Base-by-base conservation (phyloP, 768 basidiomycete genomes). In the Trametes meyenii region DNA sequence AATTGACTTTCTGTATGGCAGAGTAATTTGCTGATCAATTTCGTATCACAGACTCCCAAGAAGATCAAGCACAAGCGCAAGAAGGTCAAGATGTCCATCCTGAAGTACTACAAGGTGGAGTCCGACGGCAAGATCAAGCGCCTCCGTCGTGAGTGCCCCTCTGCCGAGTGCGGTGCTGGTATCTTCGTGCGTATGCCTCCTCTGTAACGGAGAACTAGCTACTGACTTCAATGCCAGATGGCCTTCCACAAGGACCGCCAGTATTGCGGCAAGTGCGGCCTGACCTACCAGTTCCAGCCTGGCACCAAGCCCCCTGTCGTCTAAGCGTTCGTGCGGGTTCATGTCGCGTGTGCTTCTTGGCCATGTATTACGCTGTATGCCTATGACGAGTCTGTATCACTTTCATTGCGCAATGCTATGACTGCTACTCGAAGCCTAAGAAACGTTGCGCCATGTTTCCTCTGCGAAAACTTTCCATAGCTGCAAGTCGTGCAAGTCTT, bases 21-120 rank as follows among this genome's bases (percentile, higher is more conserved):
- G 35, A 35, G 10, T 19, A 16, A 42, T 29, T n/a, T 19, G 26
- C 19, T 43, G n/a, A 61, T 33, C 1, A n/a, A 35, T n/a, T 26
- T 12, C 24, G 23, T 24, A 24, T 33, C 64, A 29, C 69, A 92
- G 90, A 96, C 94, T 72, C 95, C 94, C 78, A 97, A 96, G 86
- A 98, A 98, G 86, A 88, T 97, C 86, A 98, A 97, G 89, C 96
- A 96, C 84, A 97, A 97, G 87, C 89, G 91, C 78, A 98, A 98
- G 86, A 97, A 98, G 85, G 94, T 96, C 84, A 98, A 98, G 90
- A 98, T 99, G 94, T 81, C 95, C 73, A 97, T 98, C 81, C 84
- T 99, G 77, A 98, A 98, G 81, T 99, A 97, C 86, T 99, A 98
- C 85, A 96, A 97, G 82, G 96, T 99, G 70, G 96, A 98, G 80